Evolutionary conservation across 305 asterid genomes (phyloP).

Genomic region (Solanum hybrid): DNA sequence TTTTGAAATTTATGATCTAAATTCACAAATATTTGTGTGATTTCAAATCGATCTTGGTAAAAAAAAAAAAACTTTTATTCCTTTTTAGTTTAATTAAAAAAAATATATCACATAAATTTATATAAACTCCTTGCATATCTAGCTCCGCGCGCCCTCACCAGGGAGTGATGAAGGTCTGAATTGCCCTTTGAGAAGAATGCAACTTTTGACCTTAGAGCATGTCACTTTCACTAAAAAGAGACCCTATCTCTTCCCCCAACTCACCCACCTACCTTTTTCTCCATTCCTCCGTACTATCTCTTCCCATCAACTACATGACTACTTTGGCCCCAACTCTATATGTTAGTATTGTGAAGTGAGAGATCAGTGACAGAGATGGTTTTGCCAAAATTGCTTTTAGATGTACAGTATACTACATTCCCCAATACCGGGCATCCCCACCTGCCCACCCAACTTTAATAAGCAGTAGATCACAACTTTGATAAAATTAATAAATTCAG

Average conservation of each 20-base stretch:
- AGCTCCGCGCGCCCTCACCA: not conserved
- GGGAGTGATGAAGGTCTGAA: not conserved
- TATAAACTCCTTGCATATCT: not conserved
- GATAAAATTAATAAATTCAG: not conserved
- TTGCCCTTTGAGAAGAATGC: not conserved
- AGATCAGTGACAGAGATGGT: not conserved
- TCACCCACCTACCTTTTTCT: not conserved
- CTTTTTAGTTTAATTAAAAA: too few relatives aligned
- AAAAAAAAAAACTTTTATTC: too few relatives aligned
- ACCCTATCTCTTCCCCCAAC: conserved; percentile 5
- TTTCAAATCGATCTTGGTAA: not conserved
- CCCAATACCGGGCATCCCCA: not conserved
- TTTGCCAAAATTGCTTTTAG: not conserved
- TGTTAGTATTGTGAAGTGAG: not conserved
- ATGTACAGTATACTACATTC: not conserved
- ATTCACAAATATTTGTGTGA: not conserved
- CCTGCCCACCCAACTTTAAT: not conserved
- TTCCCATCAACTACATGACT: not conserved
- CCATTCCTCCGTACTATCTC: not conserved
- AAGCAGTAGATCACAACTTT: not conserved
- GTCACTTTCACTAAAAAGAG: conserved; percentile 29
- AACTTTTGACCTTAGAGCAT: conserved; percentile 23
- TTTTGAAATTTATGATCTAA: not conserved
- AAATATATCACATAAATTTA: not conserved
- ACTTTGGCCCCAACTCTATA: not conserved